These are phyloP conservation scores for Gossypium davidsonii DNA, from an alignment of 441 rosid species.

Conservation along the genomic window DNA sequence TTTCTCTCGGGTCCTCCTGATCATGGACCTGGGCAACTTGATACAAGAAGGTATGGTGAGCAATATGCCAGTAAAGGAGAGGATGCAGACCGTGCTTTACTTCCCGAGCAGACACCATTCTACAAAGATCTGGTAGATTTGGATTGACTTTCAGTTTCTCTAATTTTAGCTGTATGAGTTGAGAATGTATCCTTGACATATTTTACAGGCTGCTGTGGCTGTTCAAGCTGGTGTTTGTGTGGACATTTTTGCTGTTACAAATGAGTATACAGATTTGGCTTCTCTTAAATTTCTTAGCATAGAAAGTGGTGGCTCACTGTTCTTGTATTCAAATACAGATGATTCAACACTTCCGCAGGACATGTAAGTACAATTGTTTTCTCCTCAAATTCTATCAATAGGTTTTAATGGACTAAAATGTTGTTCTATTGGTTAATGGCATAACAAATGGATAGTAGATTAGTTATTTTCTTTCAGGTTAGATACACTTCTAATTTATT, in stretches of 20 bases:
- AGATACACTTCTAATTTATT: neutral
- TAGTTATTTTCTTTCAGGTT: neutral
- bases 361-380: conserved; percentile 54
- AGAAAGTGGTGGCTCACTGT: conserved; percentile 94
- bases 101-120: conserved; percentile 97
- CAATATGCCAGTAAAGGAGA: conserved; percentile 98
- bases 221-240: conserved; percentile 98
- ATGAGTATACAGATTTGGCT: conserved; percentile 96
- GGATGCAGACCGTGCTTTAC: conserved; percentile 97
- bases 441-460: conserved; percentile 2
- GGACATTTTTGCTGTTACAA: conserved; percentile 91
- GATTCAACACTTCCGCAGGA: conserved; percentile 99
- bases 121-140: conserved; percentile 84
- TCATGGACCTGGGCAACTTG: conserved; percentile 94
- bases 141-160: conserved; percentile 12
- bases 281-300: conserved; percentile 95
- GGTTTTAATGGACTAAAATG: conserved; percentile 1
- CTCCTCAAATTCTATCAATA: neutral
- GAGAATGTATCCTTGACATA: conserved; percentile 34
- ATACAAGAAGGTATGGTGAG: conserved; percentile 96
- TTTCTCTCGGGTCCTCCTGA: conserved; percentile 99
- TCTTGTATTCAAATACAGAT: conserved; percentile 83
- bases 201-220: conserved; percentile 89
- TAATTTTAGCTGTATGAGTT: conserved; percentile 11
- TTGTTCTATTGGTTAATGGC: neutral